A percentile compares a stretch with the other conserved stretches of the same genome.
Evolutionary conservation across 352 stramenopile genomes (phyloP).

Genomic region (Globisporangium sylvaticum): DNA sequence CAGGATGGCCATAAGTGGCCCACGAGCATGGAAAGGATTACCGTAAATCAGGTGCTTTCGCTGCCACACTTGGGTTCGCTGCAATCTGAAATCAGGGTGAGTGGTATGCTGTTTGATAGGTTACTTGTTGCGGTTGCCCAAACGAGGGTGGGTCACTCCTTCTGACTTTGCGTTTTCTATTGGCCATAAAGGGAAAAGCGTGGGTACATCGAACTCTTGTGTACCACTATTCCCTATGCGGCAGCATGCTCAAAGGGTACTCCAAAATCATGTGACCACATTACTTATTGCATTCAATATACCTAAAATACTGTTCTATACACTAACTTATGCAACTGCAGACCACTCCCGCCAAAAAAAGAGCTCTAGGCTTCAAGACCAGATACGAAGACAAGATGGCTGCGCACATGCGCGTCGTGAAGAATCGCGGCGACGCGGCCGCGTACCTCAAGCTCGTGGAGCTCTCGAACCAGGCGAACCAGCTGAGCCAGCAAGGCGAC

Average conservation of each 20-base stretch:
- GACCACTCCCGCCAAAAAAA: not conserved
- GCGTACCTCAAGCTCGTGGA: slow-evolving; percentile 48
- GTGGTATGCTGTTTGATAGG: not conserved
- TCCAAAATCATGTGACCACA: not conserved
- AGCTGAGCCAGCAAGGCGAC: slow-evolving; percentile 35
- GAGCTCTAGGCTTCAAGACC: not conserved
- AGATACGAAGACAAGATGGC: not conserved
- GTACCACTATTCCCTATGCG: not conserved
- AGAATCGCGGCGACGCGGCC: slow-evolving; percentile 26
- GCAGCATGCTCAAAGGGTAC: not conserved
- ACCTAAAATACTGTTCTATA: not conserved
- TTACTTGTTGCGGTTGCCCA: not conserved
- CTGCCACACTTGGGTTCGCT: not conserved
- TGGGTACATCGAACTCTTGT: not conserved
- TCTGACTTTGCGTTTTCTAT: not conserved
- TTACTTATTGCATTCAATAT: not conserved
- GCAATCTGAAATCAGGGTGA: not conserved
- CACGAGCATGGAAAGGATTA: not conserved
- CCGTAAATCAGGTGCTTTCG: not conserved
- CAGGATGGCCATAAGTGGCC: not conserved
- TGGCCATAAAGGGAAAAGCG: not conserved
- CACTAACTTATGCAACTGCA: not conserved
- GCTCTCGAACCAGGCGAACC: slow-evolving; percentile 39
- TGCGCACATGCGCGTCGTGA: slow-evolving; percentile 27
- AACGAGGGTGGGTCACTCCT: not conserved